phyloP scores from a whole-genome alignment of 1,284 basidiomycete species.

The Ceratobasidium theobromae region DNA sequence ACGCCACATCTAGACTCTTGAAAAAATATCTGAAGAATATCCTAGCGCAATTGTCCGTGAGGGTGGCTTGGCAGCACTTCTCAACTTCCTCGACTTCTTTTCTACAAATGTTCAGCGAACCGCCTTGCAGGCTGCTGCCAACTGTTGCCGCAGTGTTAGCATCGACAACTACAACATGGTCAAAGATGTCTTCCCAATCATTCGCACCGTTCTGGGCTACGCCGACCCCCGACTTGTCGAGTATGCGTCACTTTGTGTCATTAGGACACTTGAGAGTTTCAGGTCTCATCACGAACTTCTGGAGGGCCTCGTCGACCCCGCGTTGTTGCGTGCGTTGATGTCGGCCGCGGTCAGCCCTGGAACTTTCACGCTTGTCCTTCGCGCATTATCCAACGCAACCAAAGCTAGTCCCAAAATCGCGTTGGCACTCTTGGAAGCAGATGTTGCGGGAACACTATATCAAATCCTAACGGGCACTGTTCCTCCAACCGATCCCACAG shows the following conservation, averaged over 20 bases:
- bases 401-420: conserved; percentile 85
- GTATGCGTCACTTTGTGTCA: conserved; percentile 89
- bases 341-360: conserved; percentile 79
- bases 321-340: conserved; percentile 83
- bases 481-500: conserved; percentile 58
- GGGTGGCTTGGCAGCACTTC: conserved; percentile 84
- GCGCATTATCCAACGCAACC: conserved; percentile 81
- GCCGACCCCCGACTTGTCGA: conserved; percentile 93
- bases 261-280: conserved; percentile 89
- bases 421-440: conserved; percentile 81
- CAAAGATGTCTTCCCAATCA: conserved; percentile 85
- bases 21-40: conserved; percentile 96
- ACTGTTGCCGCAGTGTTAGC: conserved; percentile 90
- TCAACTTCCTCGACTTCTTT: conserved; percentile 96
- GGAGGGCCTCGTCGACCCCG: conserved; percentile 78
- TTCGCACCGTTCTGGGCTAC: conserved; percentile 86
- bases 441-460: conserved; percentile 86
- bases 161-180: conserved; percentile 86
- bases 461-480: conserved; percentile 91
- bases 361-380: conserved; percentile 87
- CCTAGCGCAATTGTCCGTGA: conserved; percentile 92
- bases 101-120: conserved; percentile 95
- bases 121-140: conserved; percentile 92
- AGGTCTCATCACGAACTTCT: conserved; percentile 81
- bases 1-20: conserved; percentile 69